These are phyloP conservation scores for Clarireedia monteithiana DNA, from an alignment of 2,329 filamentous ascomycete genomes.

Conservation along the genomic window DNA sequence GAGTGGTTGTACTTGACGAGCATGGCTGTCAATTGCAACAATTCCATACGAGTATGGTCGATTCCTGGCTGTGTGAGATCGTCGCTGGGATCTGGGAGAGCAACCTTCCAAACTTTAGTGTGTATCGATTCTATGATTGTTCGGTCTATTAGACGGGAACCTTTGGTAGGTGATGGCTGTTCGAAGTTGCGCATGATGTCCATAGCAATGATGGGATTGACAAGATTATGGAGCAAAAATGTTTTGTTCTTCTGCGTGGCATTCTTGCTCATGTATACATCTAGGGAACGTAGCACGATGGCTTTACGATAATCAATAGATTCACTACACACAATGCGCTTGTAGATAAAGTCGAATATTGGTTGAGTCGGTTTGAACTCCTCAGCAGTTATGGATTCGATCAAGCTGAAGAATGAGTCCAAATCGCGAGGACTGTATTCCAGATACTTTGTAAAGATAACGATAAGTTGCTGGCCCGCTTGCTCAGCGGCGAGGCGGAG, in stretches of 20 bases:
- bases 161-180: conserved; percentile 45
- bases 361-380: conserved; percentile 71
- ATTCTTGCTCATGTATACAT: conserved; percentile 72
- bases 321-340: conserved; percentile 72
- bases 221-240: conserved; percentile 83
- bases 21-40: conserved; percentile 89
- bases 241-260: conserved; percentile 86
- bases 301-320: conserved; percentile 81
- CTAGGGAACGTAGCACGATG: conserved; percentile 76
- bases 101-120: conserved; percentile 87
- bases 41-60: conserved; percentile 92
- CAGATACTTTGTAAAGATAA: conserved; percentile 75
- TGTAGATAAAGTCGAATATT: conserved; percentile 77
- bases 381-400: conserved; percentile 76
- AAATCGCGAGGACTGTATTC: conserved; percentile 66
- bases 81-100: conserved; percentile 72
- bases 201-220: conserved; percentile 95
- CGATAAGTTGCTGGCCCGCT: conserved; percentile 79
- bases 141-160: conserved; percentile 73
- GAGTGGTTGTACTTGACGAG: conserved; percentile 90
- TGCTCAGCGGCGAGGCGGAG: conserved; percentile 83
- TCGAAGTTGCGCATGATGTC: conserved; percentile 75
- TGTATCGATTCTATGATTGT: conserved; percentile 84
- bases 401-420: conserved; percentile 75
- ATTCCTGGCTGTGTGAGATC: conserved; percentile 79